phyloP scores from a whole-genome alignment of 2,329 filamentous ascomycete genomes.

The Penicillium crustosum region DNA sequence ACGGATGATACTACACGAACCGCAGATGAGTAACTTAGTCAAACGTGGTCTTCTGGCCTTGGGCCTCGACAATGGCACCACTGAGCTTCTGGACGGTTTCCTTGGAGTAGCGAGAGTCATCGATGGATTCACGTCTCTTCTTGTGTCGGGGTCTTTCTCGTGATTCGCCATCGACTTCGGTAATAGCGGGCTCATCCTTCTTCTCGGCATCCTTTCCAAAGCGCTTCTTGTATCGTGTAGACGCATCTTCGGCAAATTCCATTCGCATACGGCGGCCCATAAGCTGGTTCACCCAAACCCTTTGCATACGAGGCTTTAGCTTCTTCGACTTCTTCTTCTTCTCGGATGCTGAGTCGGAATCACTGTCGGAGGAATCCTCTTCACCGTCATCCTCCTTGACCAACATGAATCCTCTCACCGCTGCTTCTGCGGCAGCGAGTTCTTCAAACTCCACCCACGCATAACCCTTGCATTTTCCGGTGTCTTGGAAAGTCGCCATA shows the following conservation, averaged over 20 bases:
- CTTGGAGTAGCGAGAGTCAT: constrained; percentile 49
- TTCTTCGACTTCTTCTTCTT: constrained; percentile 37
- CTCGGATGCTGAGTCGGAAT: constrained; percentile 36
- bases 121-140: constrained; percentile 30
- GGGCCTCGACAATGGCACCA: constrained; percentile 73
- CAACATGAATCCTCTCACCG: constrained; percentile 78
- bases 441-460: constrained; percentile 92
- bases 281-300: constrained; percentile 82
- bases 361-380: constrained; percentile 49
- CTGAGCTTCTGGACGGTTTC: constrained; percentile 65
- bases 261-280: constrained; percentile 78
- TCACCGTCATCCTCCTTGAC: constrained; percentile 52
- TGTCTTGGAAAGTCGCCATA: constrained; percentile 92
- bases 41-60: constrained; percentile 81
- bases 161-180: constrained; percentile 26
- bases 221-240: constrained; percentile 87
- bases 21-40: constrained; percentile 50
- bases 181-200: constrained; percentile 24
- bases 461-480: constrained; percentile 96
- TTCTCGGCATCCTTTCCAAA: constrained; percentile 70
- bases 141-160: constrained; percentile 28
- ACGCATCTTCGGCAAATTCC: constrained; percentile 90
- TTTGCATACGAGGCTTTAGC: constrained; percentile 48
- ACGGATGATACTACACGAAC: background rate
- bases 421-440: constrained; percentile 69